Conservation (phyloP, 345 rosid species). For the Gossypium bickii region DNA sequence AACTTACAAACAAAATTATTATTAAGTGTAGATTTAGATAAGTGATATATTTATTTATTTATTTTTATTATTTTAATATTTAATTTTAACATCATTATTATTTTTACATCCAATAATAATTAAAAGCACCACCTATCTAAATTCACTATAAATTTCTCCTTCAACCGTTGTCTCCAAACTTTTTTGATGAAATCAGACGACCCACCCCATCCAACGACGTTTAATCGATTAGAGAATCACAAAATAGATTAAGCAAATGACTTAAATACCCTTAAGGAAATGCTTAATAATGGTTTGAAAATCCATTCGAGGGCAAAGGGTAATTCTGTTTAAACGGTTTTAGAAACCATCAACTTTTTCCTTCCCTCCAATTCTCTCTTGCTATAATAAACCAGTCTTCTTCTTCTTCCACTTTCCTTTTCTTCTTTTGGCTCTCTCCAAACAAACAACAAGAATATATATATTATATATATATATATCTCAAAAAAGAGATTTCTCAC, state of each 20-base stretch:
- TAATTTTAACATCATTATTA: fast-evolving
- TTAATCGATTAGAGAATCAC: not conserved
- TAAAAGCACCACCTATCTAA: too few species aligned
- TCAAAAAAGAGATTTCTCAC: not conserved
- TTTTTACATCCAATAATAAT: too few species aligned
- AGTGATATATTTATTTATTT: too few species aligned
- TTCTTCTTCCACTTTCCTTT: not conserved
- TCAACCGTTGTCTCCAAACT: too few species aligned
- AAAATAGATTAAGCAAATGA: not conserved
- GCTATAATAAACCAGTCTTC: not conserved
- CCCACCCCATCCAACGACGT: not conserved
- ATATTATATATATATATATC: too few species aligned
- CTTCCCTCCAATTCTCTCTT: constrained; percentile 7
- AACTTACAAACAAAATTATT: too few species aligned
- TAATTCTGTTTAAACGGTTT: constrained; percentile 8
- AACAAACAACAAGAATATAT: not conserved
- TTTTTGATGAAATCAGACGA: not conserved
- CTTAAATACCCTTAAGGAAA: not conserved
- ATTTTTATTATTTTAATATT: too few species aligned
- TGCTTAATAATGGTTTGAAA: too few species aligned
- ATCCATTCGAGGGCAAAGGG: not conserved
- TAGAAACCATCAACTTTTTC: not conserved
- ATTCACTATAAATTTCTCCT: too few species aligned
- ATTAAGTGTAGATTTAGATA: too few species aligned
- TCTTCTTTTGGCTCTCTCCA: not conserved